Conservation (phyloP, 129 eudicot species). For the Artemisia argyi region DNA sequence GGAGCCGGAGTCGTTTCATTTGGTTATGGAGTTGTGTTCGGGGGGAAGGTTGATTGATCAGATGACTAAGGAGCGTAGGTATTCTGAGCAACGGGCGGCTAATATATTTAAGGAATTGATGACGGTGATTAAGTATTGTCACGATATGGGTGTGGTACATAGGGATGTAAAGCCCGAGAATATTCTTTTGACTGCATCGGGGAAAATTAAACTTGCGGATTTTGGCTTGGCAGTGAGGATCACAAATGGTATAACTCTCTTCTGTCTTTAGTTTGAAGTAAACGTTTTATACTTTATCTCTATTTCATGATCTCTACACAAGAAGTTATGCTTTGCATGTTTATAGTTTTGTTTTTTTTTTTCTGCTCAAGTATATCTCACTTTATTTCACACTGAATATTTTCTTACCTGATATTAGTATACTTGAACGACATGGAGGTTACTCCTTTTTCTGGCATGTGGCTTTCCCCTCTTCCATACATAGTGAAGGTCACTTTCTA, state of each 20-base stretch:
- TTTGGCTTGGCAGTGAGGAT: constrained; percentile 86
- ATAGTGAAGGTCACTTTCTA: no score
- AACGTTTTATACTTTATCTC: neutral
- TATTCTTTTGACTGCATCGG: constrained; percentile 53
- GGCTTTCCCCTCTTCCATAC: no score
- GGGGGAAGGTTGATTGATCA: constrained; percentile 68
- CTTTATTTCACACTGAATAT: no score
- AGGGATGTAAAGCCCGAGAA: constrained; percentile 71
- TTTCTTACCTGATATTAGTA: no score
- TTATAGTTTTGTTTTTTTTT: no score
- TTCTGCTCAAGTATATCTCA: no score
- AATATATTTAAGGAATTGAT: constrained; percentile 55
- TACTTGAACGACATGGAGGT: no score
- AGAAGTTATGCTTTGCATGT: neutral
- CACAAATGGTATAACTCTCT: constrained; percentile 37
- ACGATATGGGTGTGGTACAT: constrained; percentile 76
- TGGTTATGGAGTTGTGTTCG: constrained; percentile 75
- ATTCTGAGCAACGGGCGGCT: constrained; percentile 63
- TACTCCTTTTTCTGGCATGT: no score
- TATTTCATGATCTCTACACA: neutral
- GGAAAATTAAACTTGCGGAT: constrained; percentile 78
- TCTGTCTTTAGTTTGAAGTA: neutral
- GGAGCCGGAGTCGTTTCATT: constrained; percentile 52
- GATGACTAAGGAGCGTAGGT: constrained; percentile 49
- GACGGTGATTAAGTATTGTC: constrained; percentile 67